These are phyloP conservation scores for Penicillium riverlandense DNA, from an alignment of 495 filamentous ascomycete genomes.

Conservation along the genomic window DNA sequence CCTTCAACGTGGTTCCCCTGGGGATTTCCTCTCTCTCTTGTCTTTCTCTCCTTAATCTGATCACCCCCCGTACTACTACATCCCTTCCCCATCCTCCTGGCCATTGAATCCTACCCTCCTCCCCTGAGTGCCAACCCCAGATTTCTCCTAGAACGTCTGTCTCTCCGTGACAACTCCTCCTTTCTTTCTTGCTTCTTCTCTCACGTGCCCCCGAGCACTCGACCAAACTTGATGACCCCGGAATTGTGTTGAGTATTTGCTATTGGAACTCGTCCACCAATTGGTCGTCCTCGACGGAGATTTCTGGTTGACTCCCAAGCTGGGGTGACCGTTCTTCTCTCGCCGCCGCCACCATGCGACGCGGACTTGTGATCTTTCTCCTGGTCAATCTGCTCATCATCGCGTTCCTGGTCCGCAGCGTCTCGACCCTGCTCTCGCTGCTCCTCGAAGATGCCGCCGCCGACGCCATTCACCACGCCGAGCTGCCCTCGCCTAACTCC, in stretches of 20 bases:
- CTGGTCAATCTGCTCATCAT: constrained; percentile 53
- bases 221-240: too few relatives aligned
- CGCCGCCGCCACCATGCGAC: constrained; percentile 45
- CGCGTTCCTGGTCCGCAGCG: constrained; percentile 51
- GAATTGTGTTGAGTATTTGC: too few relatives aligned
- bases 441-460: constrained; percentile 59
- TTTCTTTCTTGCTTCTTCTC: too few relatives aligned
- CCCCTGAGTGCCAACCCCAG: too few relatives aligned
- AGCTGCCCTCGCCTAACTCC: constrained; percentile 58
- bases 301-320: too few relatives aligned
- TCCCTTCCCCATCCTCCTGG: background rate
- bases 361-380: constrained; percentile 56
- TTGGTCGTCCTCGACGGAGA: too few relatives aligned
- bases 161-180: too few relatives aligned
- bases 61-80: background rate
- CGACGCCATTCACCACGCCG: constrained; percentile 56
- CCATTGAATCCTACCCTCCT: too few relatives aligned
- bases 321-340: background rate
- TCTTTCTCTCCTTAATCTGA: background rate
- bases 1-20: constrained; percentile 3
- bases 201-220: too few relatives aligned
- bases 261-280: too few relatives aligned
- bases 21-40: constrained; percentile 1
- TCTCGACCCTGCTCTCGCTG: constrained; percentile 57
- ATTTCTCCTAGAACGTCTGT: too few relatives aligned